Conservation (phyloP, 257 asterid genomes). For the Fraxinus pennsylvanica region DNA sequence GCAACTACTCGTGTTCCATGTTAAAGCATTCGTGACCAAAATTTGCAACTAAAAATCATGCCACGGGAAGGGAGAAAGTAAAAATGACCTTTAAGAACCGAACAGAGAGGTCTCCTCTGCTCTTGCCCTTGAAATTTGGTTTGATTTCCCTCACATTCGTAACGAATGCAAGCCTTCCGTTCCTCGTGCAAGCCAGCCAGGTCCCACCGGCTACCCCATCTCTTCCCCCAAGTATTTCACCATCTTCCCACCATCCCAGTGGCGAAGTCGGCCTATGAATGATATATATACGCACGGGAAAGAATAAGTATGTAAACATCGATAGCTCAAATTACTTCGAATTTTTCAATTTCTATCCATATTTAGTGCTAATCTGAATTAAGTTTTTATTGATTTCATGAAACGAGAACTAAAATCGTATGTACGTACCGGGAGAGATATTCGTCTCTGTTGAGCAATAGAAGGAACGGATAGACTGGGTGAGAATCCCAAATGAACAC, state of each 20-base stretch:
- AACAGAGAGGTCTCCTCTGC: constrained; percentile 78
- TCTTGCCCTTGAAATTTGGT: constrained; percentile 30
- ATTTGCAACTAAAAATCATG: not conserved
- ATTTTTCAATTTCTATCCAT: not conserved
- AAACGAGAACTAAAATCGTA: not conserved
- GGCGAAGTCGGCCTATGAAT: constrained; percentile 55
- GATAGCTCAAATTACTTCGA: not conserved
- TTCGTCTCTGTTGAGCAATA: constrained; percentile 81
- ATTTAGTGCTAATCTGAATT: not conserved
- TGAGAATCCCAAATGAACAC: constrained; percentile 70
- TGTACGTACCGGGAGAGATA: constrained; percentile 45
- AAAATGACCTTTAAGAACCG: constrained; percentile 57
- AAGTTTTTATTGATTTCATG: not conserved
- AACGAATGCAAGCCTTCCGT: constrained; percentile 70
- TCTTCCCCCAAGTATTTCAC: constrained; percentile 66
- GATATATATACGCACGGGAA: not conserved
- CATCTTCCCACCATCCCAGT: constrained; percentile 75
- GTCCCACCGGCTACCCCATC: constrained; percentile 80
- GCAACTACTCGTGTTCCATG: not conserved
- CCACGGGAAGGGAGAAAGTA: not conserved
- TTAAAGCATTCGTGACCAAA: not conserved
- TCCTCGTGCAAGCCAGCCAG: constrained; percentile 61
- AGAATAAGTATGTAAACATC: not conserved
- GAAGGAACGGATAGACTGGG: constrained; percentile 62
- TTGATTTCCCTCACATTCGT: constrained; percentile 70